Conservation (phyloP, 345 rosid genomes). For the Eucalyptus erythrocorys region DNA sequence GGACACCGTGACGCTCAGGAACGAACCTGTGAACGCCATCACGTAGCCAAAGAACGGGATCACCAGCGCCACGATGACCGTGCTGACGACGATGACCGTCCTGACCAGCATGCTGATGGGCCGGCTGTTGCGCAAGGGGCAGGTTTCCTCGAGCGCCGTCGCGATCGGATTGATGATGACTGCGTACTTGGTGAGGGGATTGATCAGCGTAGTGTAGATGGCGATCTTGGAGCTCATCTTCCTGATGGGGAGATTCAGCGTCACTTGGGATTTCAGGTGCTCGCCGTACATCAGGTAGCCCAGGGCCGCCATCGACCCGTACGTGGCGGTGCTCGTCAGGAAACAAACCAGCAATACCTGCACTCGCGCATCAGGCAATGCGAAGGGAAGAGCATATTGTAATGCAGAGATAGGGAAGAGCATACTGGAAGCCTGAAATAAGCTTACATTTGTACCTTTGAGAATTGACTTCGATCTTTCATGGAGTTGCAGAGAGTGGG, state of each 20-base stretch:
- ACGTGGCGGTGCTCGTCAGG: slow-evolving; percentile 28
- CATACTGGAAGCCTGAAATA: neutral
- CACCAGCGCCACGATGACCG: slow-evolving; percentile 36
- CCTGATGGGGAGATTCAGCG: slow-evolving; percentile 43
- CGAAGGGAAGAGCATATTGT: neutral
- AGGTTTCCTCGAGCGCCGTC: slow-evolving; percentile 30
- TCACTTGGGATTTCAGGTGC: slow-evolving; percentile 45
- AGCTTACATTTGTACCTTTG: slow-evolving; percentile 26
- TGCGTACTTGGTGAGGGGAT: slow-evolving; percentile 56
- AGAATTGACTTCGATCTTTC: slow-evolving; percentile 54
- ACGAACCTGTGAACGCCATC: slow-evolving; percentile 56
- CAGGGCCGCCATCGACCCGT: slow-evolving; percentile 44
- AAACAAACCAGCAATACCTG: slow-evolving; percentile 55
- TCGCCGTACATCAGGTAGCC: slow-evolving; percentile 66
- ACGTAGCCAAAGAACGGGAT: slow-evolving; percentile 56
- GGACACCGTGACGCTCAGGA: slow-evolving; percentile 35
- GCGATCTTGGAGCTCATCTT: slow-evolving; percentile 41
- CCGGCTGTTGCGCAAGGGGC: slow-evolving; percentile 13
- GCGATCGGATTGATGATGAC: slow-evolving; percentile 37
- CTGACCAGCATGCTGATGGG: slow-evolving; percentile 23
- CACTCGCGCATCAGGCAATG: neutral
- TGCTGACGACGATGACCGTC: slow-evolving; percentile 38
- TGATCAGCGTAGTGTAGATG: slow-evolving; percentile 40
- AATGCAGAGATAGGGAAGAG: neutral
- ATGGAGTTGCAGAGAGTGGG: slow-evolving; percentile 60